These are phyloP conservation scores for Fusarium metavorans DNA, from an alignment of 2,329 filamentous ascomycete genomes.

Conservation along the genomic window DNA sequence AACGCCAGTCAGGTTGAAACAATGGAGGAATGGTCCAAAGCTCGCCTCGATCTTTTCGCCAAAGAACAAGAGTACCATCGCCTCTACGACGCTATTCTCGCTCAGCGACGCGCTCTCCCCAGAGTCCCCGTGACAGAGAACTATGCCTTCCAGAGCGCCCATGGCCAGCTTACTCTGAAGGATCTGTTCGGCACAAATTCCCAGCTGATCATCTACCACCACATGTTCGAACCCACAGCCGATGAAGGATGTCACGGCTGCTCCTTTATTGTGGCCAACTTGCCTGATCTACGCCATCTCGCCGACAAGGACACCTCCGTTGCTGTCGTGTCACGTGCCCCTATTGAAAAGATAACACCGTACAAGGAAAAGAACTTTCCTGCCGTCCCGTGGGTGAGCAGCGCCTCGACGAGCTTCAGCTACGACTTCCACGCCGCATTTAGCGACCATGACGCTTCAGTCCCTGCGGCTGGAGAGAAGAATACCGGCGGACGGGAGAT, in stretches of 20 bases:
- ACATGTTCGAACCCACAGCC: neutral
- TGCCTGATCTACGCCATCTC: neutral
- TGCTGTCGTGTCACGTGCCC: neutral
- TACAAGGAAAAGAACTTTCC: neutral
- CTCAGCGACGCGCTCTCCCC: neutral
- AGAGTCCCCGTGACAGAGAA: neutral
- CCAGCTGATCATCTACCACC: neutral
- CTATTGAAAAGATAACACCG: neutral
- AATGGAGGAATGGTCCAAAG: neutral
- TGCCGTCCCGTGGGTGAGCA: neutral
- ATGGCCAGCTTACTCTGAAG: neutral
- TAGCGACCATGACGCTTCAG: neutral
- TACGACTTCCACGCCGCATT: neutral
- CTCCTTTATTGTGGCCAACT: neutral
- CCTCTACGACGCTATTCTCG: neutral
- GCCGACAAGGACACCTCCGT: neutral
- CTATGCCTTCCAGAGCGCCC: neutral
- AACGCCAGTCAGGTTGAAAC: neutral
- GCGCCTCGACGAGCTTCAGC: neutral
- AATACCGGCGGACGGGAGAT: neutral
- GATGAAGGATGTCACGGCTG: neutral
- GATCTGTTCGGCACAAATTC: neutral
- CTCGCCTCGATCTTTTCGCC: neutral
- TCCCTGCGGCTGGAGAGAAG: neutral
- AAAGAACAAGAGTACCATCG: neutral